A percentile compares a stretch with the other conserved stretches of the same genome.
phyloP scores from a whole-genome alignment of 352 stramenopile species.

The Phytophthora fragariae region DNA sequence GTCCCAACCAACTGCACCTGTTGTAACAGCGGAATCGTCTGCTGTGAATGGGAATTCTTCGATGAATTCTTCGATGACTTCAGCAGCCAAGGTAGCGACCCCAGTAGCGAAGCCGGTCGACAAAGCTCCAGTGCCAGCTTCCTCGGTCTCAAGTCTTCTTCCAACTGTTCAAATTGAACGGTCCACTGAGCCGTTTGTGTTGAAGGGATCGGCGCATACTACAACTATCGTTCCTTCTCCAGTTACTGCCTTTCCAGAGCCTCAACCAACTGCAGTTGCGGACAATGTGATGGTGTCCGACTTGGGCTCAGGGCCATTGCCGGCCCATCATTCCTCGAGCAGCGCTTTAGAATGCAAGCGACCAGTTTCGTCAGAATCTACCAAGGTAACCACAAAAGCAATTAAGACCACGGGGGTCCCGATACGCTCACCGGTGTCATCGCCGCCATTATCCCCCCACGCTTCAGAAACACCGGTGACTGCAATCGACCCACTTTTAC shows the following conservation, averaged over 20 bases:
- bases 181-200: slow-evolving; percentile 19
- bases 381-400: background rate
- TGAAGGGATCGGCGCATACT: slow-evolving; percentile 12
- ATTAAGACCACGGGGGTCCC: slow-evolving; percentile 5
- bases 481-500: slow-evolving; percentile 22
- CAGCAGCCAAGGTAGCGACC: background rate
- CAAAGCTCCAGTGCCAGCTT: background rate
- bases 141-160: slow-evolving; percentile 30
- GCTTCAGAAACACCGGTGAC: background rate
- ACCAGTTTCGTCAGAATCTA: background rate
- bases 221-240: background rate
- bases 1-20: background rate
- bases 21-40: background rate
- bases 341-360: background rate
- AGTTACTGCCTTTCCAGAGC: background rate
- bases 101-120: background rate
- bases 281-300: background rate
- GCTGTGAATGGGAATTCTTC: background rate
- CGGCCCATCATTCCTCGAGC: background rate
- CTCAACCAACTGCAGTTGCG: background rate
- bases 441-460: slow-evolving; percentile 2
- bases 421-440: background rate
- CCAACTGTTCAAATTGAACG: slow-evolving; percentile 32
- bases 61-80: background rate
- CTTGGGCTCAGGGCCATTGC: background rate